A percentile compares a stretch with the other conserved stretches of the same genome.
phyloP scores from a whole-genome alignment of 1,284 basidiomycete species.

The Cryptococcus sp. region DNA sequence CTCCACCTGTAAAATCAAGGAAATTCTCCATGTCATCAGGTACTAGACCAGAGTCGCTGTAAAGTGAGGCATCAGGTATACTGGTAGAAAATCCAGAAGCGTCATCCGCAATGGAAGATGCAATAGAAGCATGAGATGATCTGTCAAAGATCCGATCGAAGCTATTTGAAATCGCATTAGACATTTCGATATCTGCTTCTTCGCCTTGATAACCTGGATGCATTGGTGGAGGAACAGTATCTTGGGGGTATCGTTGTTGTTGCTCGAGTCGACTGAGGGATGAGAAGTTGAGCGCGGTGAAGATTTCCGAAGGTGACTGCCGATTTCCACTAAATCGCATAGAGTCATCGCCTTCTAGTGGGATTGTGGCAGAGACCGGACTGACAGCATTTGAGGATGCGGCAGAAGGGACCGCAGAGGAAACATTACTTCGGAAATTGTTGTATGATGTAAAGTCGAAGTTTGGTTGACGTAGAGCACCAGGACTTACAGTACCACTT shows the following conservation, averaged over 20 bases:
- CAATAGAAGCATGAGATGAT: constrained; percentile 28
- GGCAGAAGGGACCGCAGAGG: constrained; percentile 5
- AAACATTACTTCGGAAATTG: background rate
- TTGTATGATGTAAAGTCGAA: constrained; percentile 20
- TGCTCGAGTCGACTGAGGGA: constrained; percentile 1
- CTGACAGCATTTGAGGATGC: constrained; percentile 19
- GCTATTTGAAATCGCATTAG: constrained; percentile 21
- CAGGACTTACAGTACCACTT: constrained; percentile 33
- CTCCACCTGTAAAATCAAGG: constrained; percentile 39
- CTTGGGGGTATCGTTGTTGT: constrained; percentile 4
- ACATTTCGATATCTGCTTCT: constrained; percentile 13
- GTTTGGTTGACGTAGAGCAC: constrained; percentile 30
- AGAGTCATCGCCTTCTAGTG: constrained; percentile 3
- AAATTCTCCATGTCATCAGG: constrained; percentile 36
- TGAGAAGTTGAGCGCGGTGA: constrained; percentile 1
- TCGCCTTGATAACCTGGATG: background rate
- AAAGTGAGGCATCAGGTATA: constrained; percentile 27
- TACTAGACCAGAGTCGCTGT: constrained; percentile 33
- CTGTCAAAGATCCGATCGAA: constrained; percentile 31
- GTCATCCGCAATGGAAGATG: constrained; percentile 29
- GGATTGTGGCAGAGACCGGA: constrained; percentile 7
- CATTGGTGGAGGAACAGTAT: constrained; percentile 4
- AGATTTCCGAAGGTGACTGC: background rate
- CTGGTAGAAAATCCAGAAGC: constrained; percentile 29
- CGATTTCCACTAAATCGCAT: constrained; percentile 3